phyloP scores from a whole-genome alignment of 352 stramenopile species.

The Phytophthora kernoviae region DNA sequence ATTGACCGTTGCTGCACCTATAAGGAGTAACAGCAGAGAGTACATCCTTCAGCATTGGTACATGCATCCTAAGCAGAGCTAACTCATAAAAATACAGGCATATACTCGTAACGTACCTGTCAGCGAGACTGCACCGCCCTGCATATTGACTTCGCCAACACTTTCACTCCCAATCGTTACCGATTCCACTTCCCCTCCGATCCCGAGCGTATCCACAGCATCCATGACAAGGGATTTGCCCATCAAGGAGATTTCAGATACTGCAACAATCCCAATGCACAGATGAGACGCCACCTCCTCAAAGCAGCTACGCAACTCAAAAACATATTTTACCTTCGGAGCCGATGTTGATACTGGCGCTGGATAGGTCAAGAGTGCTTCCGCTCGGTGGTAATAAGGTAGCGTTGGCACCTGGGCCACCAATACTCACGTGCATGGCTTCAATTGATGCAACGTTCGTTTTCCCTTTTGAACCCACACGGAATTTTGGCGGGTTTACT shows the following conservation, averaged over 20 bases:
- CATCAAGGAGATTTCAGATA: constrained; percentile 28
- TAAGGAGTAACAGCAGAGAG: constrained; percentile 1
- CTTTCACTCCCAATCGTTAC: constrained; percentile 29
- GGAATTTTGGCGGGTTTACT: constrained; percentile 29
- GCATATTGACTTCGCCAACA: constrained; percentile 24
- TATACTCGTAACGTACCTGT: constrained; percentile 21
- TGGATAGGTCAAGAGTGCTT: constrained; percentile 34
- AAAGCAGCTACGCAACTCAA: constrained; percentile 6
- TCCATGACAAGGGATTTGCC: constrained; percentile 29
- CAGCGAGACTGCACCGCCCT: constrained; percentile 19
- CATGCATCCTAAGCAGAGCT: not conserved
- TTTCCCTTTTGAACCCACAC: constrained; percentile 31
- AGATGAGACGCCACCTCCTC: constrained; percentile 7
- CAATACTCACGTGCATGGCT: constrained; percentile 35
- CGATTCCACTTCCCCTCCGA: constrained; percentile 25
- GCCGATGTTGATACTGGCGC: constrained; percentile 37
- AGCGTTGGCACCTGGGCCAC: constrained; percentile 32
- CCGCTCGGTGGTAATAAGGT: constrained; percentile 16
- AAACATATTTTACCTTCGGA: constrained; percentile 30
- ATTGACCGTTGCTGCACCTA: constrained; percentile 31
- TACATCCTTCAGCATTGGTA: not conserved
- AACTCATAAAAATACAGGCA: not conserved
- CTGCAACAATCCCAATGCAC: constrained; percentile 14
- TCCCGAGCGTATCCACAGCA: constrained; percentile 22
- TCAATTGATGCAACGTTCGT: constrained; percentile 36